Evolutionary conservation across 257 asterid genomes (phyloP).

Genomic region (Cruciata laevipes): DNA sequence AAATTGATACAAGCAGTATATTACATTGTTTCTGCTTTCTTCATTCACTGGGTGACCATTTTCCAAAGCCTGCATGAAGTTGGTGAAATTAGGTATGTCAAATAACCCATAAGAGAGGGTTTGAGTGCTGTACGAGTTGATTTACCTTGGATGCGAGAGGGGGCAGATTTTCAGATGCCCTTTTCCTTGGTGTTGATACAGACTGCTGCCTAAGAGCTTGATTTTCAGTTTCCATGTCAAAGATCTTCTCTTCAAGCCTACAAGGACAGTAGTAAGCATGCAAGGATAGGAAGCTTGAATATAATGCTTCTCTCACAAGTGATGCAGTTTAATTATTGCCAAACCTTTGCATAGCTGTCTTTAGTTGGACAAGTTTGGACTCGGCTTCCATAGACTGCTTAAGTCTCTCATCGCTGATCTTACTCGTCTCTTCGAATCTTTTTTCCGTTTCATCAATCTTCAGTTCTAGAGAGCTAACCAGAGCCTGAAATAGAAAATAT

Average conservation of each 20-base stretch:
- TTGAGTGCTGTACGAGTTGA: conserved; percentile 13
- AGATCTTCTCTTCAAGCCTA: conserved; percentile 85
- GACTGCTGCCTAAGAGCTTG: conserved; percentile 83
- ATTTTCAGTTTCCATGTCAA: conserved; percentile 87
- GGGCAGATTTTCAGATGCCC: conserved; percentile 40
- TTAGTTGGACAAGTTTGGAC: conserved; percentile 77
- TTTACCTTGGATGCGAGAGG: conserved; percentile 43
- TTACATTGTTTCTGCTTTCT: conserved; percentile 45
- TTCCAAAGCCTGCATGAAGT: conserved; percentile 57
- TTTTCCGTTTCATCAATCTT: conserved; percentile 87
- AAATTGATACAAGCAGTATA: conserved; percentile 17
- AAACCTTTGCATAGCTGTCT: conserved; percentile 74
- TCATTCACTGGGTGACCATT: conserved; percentile 72
- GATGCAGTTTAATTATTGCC: conserved; percentile 1
- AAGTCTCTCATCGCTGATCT: conserved; percentile 87
- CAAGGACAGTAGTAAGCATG: conserved; percentile 10
- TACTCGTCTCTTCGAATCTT: conserved; percentile 83
- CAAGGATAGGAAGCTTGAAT: conserved; percentile 11
- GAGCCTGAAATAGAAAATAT: conserved; percentile 36
- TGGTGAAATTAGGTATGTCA: conserved; percentile 18
- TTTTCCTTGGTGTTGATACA: conserved; percentile 51
- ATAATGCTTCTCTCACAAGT: background rate
- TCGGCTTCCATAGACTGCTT: conserved; percentile 93
- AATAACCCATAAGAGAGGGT: conserved; percentile 13
- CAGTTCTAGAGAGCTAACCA: conserved; percentile 75